These are phyloP conservation scores for Solanum virginianum DNA, from an alignment of 257 asterid species.

Conservation along the genomic window DNA sequence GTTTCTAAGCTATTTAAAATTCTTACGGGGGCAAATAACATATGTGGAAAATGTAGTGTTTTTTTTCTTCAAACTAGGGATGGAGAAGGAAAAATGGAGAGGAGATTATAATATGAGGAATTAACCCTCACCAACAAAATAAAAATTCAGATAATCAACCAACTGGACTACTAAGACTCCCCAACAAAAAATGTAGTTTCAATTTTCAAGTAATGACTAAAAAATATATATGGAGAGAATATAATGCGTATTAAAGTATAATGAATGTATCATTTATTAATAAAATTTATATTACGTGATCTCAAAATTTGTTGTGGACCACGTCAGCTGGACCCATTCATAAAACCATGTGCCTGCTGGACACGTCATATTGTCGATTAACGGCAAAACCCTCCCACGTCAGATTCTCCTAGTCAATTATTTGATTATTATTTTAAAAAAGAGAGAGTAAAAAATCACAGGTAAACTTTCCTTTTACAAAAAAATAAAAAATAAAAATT, in stretches of 20 bases:
- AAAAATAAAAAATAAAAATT: too few relatives aligned
- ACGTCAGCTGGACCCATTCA: constrained; percentile 9
- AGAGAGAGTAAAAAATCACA: too few relatives aligned
- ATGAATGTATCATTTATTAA: too few relatives aligned
- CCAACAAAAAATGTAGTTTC: neutral
- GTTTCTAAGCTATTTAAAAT: neutral
- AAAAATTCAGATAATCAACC: too few relatives aligned
- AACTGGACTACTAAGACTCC: rapidly evolving
- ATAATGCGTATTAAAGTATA: too few relatives aligned
- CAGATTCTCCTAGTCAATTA: neutral
- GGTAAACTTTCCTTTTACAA: too few relatives aligned
- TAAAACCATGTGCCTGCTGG: constrained; percentile 8
- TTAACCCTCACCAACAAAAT: rapidly evolving
- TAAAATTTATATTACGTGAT: neutral
- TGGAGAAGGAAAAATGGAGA: rapidly evolving
- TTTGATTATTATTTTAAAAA: neutral
- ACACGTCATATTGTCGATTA: constrained; percentile 29
- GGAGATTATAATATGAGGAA: too few relatives aligned
- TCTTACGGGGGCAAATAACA: neutral
- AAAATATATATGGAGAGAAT: neutral
- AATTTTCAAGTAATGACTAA: neutral
- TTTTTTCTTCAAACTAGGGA: too few relatives aligned
- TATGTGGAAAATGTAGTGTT: neutral
- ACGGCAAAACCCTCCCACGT: constrained; percentile 15
- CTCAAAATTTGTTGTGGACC: constrained; percentile 2